Base-by-base conservation (phyloP, 1,139 yeast genomes). In the Hansenula sp. region DNA sequence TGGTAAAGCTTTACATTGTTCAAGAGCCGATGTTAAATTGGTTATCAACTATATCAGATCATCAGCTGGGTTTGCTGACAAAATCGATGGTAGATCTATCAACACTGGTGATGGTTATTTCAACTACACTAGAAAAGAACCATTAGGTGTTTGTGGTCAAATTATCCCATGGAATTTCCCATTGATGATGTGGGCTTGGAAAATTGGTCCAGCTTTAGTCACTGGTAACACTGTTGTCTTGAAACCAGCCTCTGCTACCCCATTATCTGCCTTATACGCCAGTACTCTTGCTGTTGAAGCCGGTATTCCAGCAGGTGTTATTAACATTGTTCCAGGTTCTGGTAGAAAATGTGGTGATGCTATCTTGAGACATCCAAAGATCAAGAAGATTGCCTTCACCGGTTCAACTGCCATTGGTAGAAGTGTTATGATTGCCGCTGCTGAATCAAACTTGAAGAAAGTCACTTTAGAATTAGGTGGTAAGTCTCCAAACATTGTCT, bases 141-240 rank as follows among this genome's bases (percentile, higher is more conserved):
- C 91, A 48, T 63, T 84, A 56, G 90, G 90, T 59, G 90, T 84
- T 42, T 81, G 88, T 66, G 90, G 89, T 47, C 86, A 81, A 64
- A 79, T 83, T 52, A 81, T 84, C 55, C 91, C 94, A 53, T 86
- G 94, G 95, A 86, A 86, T 68, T 86, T 84, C 80, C 94, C 95
- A 54, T 70, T 86, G 53, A 71, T 84, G 63, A 84, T 86, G 89
- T 79, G 84, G 70, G 69, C 90, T 21, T 86, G 95, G 95, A 86
- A 86, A 71, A 70, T 86, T 49, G 93, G 85, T 49, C 94, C 95
- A 44, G 91, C 91, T 49, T 70, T 86, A 56, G 89, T 88, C 49
- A 72, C 88, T 48, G 93, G 93, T 70, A 84, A 84, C 74, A 79
- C 91, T 47, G 75, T 84, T 57, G 87, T 86, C 45, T 67, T 86